Evolutionary conservation across 2,329 filamentous ascomycete genomes (phyloP).

Genomic region (Fusarium illudens): DNA sequence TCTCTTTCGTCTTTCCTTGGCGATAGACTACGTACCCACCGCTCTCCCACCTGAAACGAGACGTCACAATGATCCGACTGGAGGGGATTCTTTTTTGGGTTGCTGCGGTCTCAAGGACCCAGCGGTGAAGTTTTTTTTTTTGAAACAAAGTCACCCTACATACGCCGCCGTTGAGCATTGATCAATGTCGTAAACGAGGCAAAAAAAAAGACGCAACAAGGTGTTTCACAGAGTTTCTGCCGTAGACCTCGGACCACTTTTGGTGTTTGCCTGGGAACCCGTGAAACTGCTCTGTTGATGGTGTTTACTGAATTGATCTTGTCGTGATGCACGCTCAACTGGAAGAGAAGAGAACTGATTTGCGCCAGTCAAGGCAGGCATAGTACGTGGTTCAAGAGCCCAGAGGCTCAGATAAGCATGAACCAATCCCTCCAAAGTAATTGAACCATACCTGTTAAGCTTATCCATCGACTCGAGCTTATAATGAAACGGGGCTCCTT

Average conservation of each 20-base stretch:
- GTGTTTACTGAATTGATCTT: not conserved
- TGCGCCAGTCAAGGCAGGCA: not conserved
- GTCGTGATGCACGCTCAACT: not conserved
- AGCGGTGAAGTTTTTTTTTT: slow-evolving; percentile 6
- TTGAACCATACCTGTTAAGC: not conserved
- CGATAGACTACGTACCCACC: not conserved
- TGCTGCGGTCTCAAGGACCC: slow-evolving; percentile 20
- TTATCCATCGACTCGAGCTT: not conserved
- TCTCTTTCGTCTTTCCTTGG: not conserved
- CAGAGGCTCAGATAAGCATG: not conserved
- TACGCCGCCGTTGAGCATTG: not conserved
- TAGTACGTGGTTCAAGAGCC: not conserved
- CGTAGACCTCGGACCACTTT: slow-evolving; percentile 1
- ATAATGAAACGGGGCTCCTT: not conserved
- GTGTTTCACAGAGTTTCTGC: slow-evolving; percentile 18
- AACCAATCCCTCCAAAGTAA: not conserved
- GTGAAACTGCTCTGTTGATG: not conserved
- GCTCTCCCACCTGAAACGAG: slow-evolving; percentile 32
- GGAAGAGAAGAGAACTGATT: not conserved
- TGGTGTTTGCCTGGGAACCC: not conserved
- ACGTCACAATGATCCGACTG: slow-evolving; percentile 21
- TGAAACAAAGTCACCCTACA: slow-evolving; percentile 15
- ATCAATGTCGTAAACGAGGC: not conserved
- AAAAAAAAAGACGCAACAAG: slow-evolving; percentile 4
- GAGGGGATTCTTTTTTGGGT: slow-evolving; percentile 16